A percentile compares a stretch with the other conserved stretches of the same genome.
Conservation (phyloP, 2,329 filamentous ascomycete genomes). For the Teratosphaeria zuluensis region DNA sequence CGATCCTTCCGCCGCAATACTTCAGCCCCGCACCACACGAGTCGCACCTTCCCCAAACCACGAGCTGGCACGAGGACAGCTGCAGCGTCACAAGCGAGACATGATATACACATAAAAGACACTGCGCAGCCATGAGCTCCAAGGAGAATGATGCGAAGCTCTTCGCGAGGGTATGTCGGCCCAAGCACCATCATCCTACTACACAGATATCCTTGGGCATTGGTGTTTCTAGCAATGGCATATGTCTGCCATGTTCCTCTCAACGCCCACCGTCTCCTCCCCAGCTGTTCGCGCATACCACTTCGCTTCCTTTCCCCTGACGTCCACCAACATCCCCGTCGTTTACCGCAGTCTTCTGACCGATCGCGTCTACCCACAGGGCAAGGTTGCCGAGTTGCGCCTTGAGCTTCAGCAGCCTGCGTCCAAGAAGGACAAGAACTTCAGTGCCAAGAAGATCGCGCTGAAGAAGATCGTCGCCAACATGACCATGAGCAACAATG, state of each 20-base stretch:
- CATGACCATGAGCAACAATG: conserved; percentile 99
- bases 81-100: neutral
- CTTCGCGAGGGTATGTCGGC: conserved; percentile 78
- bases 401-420: conserved; percentile 60
- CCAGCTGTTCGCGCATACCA: conserved; percentile 13
- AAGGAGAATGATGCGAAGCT: conserved; percentile 91
- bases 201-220: neutral
- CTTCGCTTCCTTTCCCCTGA: neutral
- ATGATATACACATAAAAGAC: neutral
- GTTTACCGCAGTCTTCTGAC: conserved; percentile 10
- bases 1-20: neutral
- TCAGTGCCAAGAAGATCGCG: conserved; percentile 88
- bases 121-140: conserved; percentile 45
- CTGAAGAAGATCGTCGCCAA: conserved; percentile 99
- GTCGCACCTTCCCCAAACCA: neutral
- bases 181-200: neutral
- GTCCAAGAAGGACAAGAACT: conserved; percentile 97
- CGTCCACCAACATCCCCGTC: neutral
- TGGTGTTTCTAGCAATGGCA: too few relatives aligned
- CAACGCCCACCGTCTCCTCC: conserved; percentile 4
- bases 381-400: conserved; percentile 96
- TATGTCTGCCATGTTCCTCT: conserved; percentile 27
- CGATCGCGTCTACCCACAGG: conserved; percentile 48
- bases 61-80: neutral
- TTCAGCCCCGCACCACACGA: neutral